These are phyloP conservation scores for Smittium culicis DNA, from an alignment of 371 early-diverging fungal genomes.

Conservation along the genomic window DNA sequence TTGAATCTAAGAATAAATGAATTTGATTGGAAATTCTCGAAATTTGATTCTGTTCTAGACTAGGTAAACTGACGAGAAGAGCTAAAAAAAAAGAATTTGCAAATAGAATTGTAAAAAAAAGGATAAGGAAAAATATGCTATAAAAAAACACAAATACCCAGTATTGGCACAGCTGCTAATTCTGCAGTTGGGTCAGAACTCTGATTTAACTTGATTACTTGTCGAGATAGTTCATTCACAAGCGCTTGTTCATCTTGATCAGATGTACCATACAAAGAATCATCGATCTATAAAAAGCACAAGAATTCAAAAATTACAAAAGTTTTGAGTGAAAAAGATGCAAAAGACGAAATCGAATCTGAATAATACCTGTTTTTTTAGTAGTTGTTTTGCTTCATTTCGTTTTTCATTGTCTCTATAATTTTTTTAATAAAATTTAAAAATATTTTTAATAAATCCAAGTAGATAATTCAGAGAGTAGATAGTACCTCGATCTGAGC, in stretches of 20 bases:
- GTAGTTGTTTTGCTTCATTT: not conserved
- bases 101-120: not conserved
- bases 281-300: not conserved
- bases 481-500: not conserved
- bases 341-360: not conserved
- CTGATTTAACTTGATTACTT: constrained; percentile 5
- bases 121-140: not conserved
- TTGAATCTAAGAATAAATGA: constrained; percentile 14
- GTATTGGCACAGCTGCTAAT: constrained; percentile 10
- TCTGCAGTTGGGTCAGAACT: not conserved
- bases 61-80: constrained; percentile 18
- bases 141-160: constrained; percentile 5
- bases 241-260: not conserved
- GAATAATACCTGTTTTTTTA: not conserved
- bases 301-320: not conserved
- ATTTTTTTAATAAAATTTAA: not conserved
- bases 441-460: not conserved
- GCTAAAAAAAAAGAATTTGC: constrained; percentile 7
- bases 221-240: not conserved
- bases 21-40: constrained; percentile 21
- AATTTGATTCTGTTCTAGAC: constrained; percentile 22
- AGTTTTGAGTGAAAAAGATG: not conserved
- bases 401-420: not conserved
- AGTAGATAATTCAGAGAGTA: not conserved
- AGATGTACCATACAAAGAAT: not conserved